phyloP scores from a whole-genome alignment of 176 grass and related monocot species.

The Areca catechu region DNA sequence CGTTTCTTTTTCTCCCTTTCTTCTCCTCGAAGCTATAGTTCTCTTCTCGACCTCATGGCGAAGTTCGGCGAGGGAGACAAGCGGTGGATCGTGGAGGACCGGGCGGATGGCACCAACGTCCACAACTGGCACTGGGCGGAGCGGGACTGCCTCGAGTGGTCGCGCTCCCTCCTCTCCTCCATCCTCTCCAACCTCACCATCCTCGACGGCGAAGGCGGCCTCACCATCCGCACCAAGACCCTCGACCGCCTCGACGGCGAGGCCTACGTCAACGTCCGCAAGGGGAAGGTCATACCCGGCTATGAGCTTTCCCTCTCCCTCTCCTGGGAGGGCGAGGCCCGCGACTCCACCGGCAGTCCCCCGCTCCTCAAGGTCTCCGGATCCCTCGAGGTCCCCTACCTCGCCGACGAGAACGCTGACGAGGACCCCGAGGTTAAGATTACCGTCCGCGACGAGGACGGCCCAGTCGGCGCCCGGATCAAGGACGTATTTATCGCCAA shows the following conservation, averaged over 20 bases:
- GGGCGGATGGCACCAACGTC: slow-evolving; percentile 82
- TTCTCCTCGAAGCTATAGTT: too few relatives aligned
- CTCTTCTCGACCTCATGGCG: slow-evolving; percentile 37
- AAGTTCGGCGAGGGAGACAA: slow-evolving; percentile 88
- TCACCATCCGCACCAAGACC: slow-evolving; percentile 45
- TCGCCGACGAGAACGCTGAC: slow-evolving; percentile 87
- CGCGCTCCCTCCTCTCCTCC: slow-evolving; percentile 51
- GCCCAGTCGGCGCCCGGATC: slow-evolving; percentile 54
- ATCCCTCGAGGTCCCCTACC: slow-evolving; percentile 74
- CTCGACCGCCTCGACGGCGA: slow-evolving; percentile 90
- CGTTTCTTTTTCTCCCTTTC: slow-evolving; percentile 6
- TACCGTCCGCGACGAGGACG: slow-evolving; percentile 65
- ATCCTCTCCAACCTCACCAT: slow-evolving; percentile 56
- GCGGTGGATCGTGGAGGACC: slow-evolving; percentile 96
- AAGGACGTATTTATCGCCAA: slow-evolving; percentile 79
- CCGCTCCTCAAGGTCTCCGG: slow-evolving; percentile 45
- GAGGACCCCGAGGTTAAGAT: slow-evolving; percentile 85
- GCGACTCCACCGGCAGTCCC: slow-evolving; percentile 14
- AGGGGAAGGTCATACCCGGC: slow-evolving; percentile 89
- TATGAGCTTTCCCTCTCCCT: slow-evolving; percentile 85
- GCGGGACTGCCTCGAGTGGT: slow-evolving; percentile 92
- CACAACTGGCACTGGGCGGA: slow-evolving; percentile 99
- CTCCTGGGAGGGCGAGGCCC: slow-evolving; percentile 72
- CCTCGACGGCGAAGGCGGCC: slow-evolving; percentile 79
- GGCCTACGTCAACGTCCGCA: slow-evolving; percentile 96